Conservation (phyloP, 225 moss, liverwort and hornwort genomes). For the Climacium dendroides region DNA sequence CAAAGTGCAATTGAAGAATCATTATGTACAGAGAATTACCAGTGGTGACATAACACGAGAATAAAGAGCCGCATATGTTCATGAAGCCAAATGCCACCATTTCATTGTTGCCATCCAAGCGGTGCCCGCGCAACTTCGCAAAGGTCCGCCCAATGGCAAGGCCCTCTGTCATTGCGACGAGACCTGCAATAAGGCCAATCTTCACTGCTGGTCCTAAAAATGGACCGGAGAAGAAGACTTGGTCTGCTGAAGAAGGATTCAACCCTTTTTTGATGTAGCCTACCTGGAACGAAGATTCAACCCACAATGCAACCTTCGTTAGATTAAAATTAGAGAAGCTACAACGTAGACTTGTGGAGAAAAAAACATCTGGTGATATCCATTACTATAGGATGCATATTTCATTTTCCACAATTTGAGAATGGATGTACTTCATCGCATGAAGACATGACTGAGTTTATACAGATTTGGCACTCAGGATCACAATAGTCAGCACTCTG, state of each 20-base stretch:
- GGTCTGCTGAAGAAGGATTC: slow-evolving; percentile 28
- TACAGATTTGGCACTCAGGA: neutral
- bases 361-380: neutral
- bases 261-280: slow-evolving; percentile 35
- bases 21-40: neutral
- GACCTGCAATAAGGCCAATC: slow-evolving; percentile 53
- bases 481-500: neutral
- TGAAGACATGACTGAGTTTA: neutral
- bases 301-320: neutral
- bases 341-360: neutral
- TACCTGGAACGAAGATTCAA: neutral
- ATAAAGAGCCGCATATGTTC: slow-evolving; percentile 44
- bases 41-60: slow-evolving; percentile 53
- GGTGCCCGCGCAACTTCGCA: slow-evolving; percentile 53
- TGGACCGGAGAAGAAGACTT: slow-evolving; percentile 26
- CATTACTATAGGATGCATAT: neutral
- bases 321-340: neutral
- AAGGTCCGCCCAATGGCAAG: slow-evolving; percentile 69
- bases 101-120: slow-evolving; percentile 68
- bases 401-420: neutral
- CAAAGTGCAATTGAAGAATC: neutral
- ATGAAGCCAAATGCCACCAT: slow-evolving; percentile 60
- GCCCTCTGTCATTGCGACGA: slow-evolving; percentile 64
- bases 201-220: slow-evolving; percentile 18
- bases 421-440: too few species aligned